Conservation (phyloP, 345 rosid genomes). For the Aegle marmelos region DNA sequence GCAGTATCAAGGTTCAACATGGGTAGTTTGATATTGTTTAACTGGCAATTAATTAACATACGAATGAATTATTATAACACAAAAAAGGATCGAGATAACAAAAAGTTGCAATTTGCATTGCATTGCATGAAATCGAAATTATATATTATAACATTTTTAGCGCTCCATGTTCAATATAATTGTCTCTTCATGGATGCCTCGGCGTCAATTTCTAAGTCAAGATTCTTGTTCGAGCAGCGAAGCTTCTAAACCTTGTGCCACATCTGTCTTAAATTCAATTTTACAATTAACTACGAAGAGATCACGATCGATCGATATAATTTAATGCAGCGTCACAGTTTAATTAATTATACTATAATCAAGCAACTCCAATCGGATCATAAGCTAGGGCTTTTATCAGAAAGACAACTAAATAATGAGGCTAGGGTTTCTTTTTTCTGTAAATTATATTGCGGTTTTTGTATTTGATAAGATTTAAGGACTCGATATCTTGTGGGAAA, state of each 20-base stretch:
- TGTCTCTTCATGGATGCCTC: background rate
- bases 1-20: too few species aligned
- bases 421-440: background rate
- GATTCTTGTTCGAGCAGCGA: slow-evolving; percentile 30
- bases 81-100: too few species aligned
- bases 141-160: background rate
- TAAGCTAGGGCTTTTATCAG: background rate
- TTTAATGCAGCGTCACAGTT: background rate
- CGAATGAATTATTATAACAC: too few species aligned
- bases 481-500: too few species aligned
- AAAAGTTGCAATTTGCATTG: too few species aligned
- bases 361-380: background rate
- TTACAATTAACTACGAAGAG: background rate
- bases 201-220: slow-evolving; percentile 12
- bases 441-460: too few species aligned
- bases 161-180: slow-evolving; percentile 1
- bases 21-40: too few species aligned
- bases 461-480: too few species aligned
- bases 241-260: slow-evolving; percentile 43
- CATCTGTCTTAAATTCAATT: background rate
- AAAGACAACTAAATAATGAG: background rate
- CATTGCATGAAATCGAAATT: background rate
- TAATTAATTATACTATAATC: background rate
- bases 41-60: too few species aligned
- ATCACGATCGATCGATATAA: background rate